These are phyloP conservation scores for Phanerochaete carnosa DNA, from an alignment of 768 basidiomycete genomes.

Conservation along the genomic window DNA sequence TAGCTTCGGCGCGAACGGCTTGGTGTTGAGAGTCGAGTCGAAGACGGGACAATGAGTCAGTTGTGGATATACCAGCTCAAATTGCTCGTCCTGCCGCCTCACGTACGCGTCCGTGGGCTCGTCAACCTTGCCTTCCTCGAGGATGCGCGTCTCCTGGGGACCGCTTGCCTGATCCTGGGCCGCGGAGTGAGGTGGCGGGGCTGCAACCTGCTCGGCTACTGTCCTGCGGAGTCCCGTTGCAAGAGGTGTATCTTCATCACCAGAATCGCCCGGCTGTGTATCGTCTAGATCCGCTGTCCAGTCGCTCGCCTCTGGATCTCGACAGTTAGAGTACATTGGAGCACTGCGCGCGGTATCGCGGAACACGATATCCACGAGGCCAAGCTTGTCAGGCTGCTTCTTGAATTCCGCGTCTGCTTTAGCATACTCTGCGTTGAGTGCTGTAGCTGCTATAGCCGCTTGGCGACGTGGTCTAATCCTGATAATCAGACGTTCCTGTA, in stretches of 20 bases:
- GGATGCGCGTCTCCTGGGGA: background rate
- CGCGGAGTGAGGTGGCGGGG: background rate
- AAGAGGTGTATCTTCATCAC: slow-evolving; percentile 6
- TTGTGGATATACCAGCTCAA: background rate
- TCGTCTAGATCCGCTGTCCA: slow-evolving; percentile 9
- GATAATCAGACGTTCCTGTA: background rate
- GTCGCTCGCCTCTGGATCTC: slow-evolving; percentile 2
- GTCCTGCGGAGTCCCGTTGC: background rate
- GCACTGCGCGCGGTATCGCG: slow-evolving; percentile 2
- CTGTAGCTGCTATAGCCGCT: too few relatives aligned
- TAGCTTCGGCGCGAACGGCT: slow-evolving; percentile 10
- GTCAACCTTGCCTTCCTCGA: background rate
- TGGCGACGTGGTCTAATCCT: too few relatives aligned
- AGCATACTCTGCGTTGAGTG: background rate
- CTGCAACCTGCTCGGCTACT: background rate
- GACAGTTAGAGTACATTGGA: background rate
- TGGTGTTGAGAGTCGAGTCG: background rate
- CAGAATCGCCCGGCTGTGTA: slow-evolving; percentile 8
- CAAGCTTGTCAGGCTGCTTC: background rate
- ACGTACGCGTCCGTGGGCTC: background rate
- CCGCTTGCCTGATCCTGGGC: background rate
- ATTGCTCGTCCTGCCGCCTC: background rate
- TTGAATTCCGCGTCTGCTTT: background rate
- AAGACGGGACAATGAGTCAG: background rate
- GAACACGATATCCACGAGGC: slow-evolving; percentile 11